phyloP scores from a whole-genome alignment of 1,139 yeast species.

The Suzukiozyma palmioleophila region DNA sequence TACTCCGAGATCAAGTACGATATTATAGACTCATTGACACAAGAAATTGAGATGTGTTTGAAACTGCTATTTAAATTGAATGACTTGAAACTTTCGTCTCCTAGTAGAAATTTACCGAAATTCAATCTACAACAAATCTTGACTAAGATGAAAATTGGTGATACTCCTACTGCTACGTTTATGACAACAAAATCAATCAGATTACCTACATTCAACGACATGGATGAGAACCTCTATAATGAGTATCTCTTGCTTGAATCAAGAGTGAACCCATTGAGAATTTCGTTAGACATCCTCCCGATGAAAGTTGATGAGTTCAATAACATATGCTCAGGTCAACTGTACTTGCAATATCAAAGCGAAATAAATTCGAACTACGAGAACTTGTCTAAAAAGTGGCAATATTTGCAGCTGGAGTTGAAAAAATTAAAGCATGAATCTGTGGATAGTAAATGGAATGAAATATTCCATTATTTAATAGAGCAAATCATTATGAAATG shows the following conservation, averaged over 20 bases:
- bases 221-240: conserved; percentile 26
- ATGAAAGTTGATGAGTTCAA: conserved; percentile 45
- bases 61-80: conserved; percentile 34
- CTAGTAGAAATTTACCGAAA: conserved; percentile 35
- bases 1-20: conserved; percentile 53
- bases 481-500: conserved; percentile 33
- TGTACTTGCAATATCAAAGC: conserved; percentile 28
- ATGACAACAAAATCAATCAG: conserved; percentile 18
- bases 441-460: conserved; percentile 55
- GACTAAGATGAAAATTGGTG: conserved; percentile 31
- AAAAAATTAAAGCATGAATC: conserved; percentile 38
- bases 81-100: conserved; percentile 38
- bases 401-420: conserved; percentile 35
- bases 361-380: conserved; percentile 37
- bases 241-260: conserved; percentile 27
- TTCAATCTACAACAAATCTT: conserved; percentile 40
- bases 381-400: conserved; percentile 35
- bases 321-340: conserved; percentile 21
- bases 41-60: conserved; percentile 47
- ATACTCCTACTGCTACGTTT: conserved; percentile 14
- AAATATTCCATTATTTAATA: conserved; percentile 42
- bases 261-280: conserved; percentile 47
- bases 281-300: conserved; percentile 60
- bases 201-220: conserved; percentile 30
- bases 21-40: conserved; percentile 48